Evolutionary conservation across 2,329 filamentous ascomycete species (phyloP).

Genomic region (Arthrocladium fulminans): DNA sequence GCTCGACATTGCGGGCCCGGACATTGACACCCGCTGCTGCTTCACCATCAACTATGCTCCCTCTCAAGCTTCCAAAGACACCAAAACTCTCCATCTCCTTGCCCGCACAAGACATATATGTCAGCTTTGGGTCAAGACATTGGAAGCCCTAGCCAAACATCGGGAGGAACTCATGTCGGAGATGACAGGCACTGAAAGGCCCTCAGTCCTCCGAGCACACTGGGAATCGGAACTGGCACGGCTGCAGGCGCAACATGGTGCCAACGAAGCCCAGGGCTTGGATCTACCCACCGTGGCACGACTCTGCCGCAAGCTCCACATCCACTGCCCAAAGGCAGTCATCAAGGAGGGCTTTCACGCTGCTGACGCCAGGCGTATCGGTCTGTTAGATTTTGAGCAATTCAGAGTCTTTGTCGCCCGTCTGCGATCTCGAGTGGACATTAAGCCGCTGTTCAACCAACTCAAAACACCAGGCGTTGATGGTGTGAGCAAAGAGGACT

Average conservation of each 20-base stretch:
- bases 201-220: conserved; percentile 71
- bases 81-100: conserved; percentile 80
- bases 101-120: conserved; percentile 65
- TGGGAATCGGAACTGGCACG: conserved; percentile 79
- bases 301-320: conserved; percentile 81
- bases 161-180: conserved; percentile 86
- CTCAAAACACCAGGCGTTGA: conserved; percentile 50
- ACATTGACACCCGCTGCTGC: conserved; percentile 62
- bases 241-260: conserved; percentile 46
- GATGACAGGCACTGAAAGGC: conserved; percentile 67
- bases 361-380: conserved; percentile 57
- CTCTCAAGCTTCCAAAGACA: conserved; percentile 62
- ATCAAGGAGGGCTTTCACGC: conserved; percentile 65
- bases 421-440: conserved; percentile 75
- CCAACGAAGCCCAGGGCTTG: conserved; percentile 58
- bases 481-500: conserved; percentile 64
- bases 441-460: conserved; percentile 62
- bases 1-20: conserved; percentile 66
- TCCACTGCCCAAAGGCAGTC: conserved; percentile 72
- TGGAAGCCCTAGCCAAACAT: conserved; percentile 76
- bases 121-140: conserved; percentile 70
- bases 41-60: conserved; percentile 85
- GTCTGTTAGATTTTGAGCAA: conserved; percentile 64
- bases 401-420: conserved; percentile 76
- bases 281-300: conserved; percentile 70